phyloP scores from a whole-genome alignment of 768 basidiomycete species.

The Fomitopsis pulvina region DNA sequence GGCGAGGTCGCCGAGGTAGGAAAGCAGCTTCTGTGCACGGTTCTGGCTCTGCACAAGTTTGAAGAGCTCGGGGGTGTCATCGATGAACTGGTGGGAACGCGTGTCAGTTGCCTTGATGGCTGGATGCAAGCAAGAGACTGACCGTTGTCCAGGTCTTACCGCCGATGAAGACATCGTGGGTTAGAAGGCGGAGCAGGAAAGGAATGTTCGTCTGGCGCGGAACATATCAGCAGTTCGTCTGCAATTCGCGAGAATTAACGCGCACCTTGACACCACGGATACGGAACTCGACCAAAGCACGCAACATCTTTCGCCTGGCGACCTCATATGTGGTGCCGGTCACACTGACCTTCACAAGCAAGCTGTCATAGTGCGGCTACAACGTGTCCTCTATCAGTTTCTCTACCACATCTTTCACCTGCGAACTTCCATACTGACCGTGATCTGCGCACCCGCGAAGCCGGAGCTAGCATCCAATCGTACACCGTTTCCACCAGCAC shows the following conservation, averaged over 20 bases:
- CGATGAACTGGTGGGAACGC: constrained; percentile 76
- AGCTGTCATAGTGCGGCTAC: constrained; percentile 95
- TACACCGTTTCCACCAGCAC: constrained; percentile 97
- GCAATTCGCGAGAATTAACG: neutral
- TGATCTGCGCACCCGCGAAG: constrained; percentile 98
- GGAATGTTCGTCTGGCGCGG: constrained; percentile 89
- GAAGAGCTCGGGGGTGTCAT: constrained; percentile 99
- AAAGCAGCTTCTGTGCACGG: constrained; percentile 94
- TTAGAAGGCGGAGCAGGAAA: constrained; percentile 96
- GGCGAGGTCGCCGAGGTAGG: constrained; percentile 94
- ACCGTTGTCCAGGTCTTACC: constrained; percentile 99
- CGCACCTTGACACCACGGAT: constrained; percentile 96
- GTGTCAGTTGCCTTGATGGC: neutral
- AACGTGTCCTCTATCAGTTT: neutral
- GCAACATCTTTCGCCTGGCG: constrained; percentile 97
- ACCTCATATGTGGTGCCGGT: constrained; percentile 98
- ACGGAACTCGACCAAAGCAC: constrained; percentile 99
- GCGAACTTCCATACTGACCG: constrained; percentile 43
- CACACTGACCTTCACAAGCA: constrained; percentile 94
- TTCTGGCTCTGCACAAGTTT: constrained; percentile 97
- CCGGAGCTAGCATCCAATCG: constrained; percentile 95
- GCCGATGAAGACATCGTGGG: constrained; percentile 91
- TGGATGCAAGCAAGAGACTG: constrained; percentile 18
- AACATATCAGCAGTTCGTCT: neutral
- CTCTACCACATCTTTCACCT: neutral